Evolutionary conservation across 1,284 basidiomycete species (phyloP).

Genomic region (Bjerkandera adusta): DNA sequence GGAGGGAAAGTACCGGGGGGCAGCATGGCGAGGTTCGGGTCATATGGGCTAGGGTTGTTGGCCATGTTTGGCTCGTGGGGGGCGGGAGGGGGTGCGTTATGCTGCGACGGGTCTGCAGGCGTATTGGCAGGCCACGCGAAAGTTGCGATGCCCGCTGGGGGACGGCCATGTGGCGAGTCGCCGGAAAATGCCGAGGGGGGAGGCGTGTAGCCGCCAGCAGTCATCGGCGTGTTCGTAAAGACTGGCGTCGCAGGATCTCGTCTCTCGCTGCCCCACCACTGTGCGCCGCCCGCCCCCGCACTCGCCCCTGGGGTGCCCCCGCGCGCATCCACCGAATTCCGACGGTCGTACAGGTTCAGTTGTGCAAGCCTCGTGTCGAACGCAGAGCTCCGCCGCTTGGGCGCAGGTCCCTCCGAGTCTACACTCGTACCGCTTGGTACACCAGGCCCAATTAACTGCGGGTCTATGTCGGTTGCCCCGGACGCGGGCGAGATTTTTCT

Average conservation of each 20-base stretch:
- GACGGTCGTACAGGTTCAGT: conserved; percentile 70
- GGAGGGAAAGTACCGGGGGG: conserved; percentile 55
- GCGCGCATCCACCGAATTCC: conserved; percentile 70
- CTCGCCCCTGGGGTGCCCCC: conserved; percentile 4
- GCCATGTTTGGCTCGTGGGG: conserved; percentile 39
- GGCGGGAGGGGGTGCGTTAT: conserved; percentile 33
- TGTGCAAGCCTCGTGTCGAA: conserved; percentile 73
- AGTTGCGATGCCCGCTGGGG: conserved; percentile 59
- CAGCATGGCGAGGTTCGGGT: conserved; percentile 44
- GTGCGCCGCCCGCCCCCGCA: conserved; percentile 31
- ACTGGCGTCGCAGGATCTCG: conserved; percentile 67
- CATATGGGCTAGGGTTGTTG: conserved; percentile 40
- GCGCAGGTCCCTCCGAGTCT: conserved; percentile 63
- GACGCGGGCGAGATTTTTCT: conserved; percentile 72
- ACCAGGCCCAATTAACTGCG: conserved; percentile 68
- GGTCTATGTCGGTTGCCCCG: conserved; percentile 58
- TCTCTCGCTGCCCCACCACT: conserved; percentile 63
- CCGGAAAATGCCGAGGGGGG: conserved; percentile 60
- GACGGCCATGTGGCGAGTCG: conserved; percentile 62
- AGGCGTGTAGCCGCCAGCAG: conserved; percentile 35
- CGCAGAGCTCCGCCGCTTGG: conserved; percentile 77
- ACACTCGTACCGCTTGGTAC: conserved; percentile 52
- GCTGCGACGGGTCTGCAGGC: conserved; percentile 26
- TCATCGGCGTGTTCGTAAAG: conserved; percentile 59
- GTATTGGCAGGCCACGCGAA: conserved; percentile 70